Evolutionary conservation across 2,329 filamentous ascomycete genomes (phyloP).

Genomic region (Chrysosporium queenslandicum): DNA sequence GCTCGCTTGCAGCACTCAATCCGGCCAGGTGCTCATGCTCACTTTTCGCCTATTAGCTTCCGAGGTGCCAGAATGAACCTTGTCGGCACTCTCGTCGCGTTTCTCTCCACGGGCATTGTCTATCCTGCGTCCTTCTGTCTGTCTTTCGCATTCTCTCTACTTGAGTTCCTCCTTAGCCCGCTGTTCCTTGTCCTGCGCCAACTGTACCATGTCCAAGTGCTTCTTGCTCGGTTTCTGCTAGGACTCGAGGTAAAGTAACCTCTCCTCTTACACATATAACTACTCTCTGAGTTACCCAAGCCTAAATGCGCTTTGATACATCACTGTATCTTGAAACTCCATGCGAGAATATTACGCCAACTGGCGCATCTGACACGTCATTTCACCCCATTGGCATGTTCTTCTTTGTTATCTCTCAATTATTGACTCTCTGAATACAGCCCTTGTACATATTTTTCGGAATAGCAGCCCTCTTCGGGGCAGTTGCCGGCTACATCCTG

Average conservation of each 20-base stretch:
- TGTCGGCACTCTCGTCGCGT: background rate
- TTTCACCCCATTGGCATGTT: background rate
- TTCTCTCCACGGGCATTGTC: background rate
- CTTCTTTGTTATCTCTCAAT: background rate
- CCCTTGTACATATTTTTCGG: conserved; percentile 6
- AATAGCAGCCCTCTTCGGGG: background rate
- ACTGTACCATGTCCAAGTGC: background rate
- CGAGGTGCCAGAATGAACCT: background rate
- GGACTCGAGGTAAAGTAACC: conserved; percentile 4
- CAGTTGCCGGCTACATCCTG: conserved; percentile 1
- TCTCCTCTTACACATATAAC: no score
- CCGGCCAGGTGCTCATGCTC: background rate
- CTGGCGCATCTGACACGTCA: no score
- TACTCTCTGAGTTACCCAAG: no score
- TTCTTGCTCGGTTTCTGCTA: background rate
- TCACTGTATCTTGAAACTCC: background rate
- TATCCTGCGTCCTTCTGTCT: background rate
- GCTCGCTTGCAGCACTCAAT: background rate
- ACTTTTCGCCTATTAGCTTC: background rate
- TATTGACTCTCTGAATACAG: conserved; percentile 1
- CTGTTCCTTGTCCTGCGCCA: background rate
- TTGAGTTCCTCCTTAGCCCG: background rate
- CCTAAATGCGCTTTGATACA: background rate
- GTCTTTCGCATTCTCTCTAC: background rate
- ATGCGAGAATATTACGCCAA: no score